phyloP scores from a whole-genome alignment of 192 early-diverging fungal genomes.

The Mortierella claussenii region DNA sequence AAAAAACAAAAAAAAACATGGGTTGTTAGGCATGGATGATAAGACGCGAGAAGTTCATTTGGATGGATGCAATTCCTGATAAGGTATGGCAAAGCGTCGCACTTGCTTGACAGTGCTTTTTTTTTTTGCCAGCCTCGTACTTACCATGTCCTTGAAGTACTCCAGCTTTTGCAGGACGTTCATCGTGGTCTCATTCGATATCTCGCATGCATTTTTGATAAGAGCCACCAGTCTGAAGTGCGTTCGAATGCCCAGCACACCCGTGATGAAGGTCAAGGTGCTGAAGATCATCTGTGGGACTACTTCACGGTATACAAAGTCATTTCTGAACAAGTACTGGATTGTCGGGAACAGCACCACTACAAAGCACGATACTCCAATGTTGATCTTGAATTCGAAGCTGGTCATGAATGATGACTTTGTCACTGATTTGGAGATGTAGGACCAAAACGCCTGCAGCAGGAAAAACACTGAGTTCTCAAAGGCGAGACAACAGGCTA shows the following conservation, averaged over 20 bases:
- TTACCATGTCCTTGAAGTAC: conserved; percentile 54
- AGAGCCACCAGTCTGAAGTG: conserved; percentile 24
- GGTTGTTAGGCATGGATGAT: too few relatives aligned
- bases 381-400: conserved; percentile 47
- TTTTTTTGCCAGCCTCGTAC: not conserved
- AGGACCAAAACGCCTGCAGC: conserved; percentile 39
- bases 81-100: too few relatives aligned
- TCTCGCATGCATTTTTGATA: conserved; percentile 12
- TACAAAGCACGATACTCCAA: conserved; percentile 13
- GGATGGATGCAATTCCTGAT: too few relatives aligned
- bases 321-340: conserved; percentile 37
- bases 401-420: conserved; percentile 51
- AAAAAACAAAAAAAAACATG: not conserved
- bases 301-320: conserved; percentile 28
- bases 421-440: conserved; percentile 46
- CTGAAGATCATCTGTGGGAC: conserved; percentile 43
- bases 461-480: conserved; percentile 37
- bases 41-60: too few relatives aligned
- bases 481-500: conserved; percentile 30
- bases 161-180: conserved; percentile 38
- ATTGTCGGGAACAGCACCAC: conserved; percentile 28
- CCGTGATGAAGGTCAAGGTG: conserved; percentile 22
- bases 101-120: too few relatives aligned
- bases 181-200: conserved; percentile 29
- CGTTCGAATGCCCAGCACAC: conserved; percentile 19